Evolutionary conservation across 306 rosid species (phyloP), one percentile per base, ranked within the genome.

Genomic region (Glycyrrhiza uralensis): DNA sequence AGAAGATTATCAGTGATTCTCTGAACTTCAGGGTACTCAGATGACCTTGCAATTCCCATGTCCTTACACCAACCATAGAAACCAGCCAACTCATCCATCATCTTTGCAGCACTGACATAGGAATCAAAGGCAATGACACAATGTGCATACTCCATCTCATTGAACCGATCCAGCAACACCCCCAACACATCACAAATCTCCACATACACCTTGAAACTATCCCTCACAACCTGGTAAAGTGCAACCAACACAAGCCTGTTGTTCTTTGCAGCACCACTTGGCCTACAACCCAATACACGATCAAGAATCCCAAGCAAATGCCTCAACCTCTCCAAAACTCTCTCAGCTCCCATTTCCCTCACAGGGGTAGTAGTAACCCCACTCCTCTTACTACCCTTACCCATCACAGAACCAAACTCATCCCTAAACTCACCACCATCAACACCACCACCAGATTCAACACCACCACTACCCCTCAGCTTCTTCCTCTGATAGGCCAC

Each of bases 41-140:
- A 88, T 7, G 98, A 81, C 81, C 84, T 66, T 1, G 92, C 90
- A 69, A 93, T 80, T 13, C 98, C 97, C 69, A 60, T 62, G 45
- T 88, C 93, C 78, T 87, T 93, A 51, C 96, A 93, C 98, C 93
- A 90, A 69, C 74, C 70, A 39, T 90, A 90, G 82, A 93, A 93
- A 44, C 57, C 89, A 8, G 59, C 84, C 7, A 93, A 84, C 63
- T 84, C 92, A 81, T 90, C 93, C 62, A 88, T 83, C 83, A 72
- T 76, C 79, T 87, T 93, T 0, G 92, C 86, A 1, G 93, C 87
- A 58, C 32, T 42, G 2, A 87, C 93, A 79, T 87, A 93, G 61
- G 71, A 79, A 65, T 90, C 86, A 57, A 90, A 93, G 23, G 90
- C 90, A 66, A 82, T 81, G 0, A 76, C 87, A 74, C 90, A 87